These are phyloP conservation scores for Infundibulicybe gibba DNA, from an alignment of 768 basidiomycete genomes.

Conservation along the genomic window DNA sequence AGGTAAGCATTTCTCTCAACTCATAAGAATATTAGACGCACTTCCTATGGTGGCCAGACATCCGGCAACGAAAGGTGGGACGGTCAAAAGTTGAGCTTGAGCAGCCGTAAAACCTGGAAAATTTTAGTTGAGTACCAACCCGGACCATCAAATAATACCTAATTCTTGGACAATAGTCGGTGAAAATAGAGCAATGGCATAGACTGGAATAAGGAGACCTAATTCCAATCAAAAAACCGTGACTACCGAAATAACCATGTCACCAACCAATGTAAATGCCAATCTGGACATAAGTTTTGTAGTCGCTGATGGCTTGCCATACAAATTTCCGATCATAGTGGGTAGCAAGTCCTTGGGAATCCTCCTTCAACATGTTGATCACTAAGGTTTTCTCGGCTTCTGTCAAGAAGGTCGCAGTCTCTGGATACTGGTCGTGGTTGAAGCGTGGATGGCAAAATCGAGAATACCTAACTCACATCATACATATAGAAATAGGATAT, in stretches of 20 bases:
- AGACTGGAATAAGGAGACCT: conserved; percentile 41
- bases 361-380: conserved; percentile 37
- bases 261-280: conserved; percentile 38
- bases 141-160: conserved; percentile 13
- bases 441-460: not conserved
- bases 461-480: conserved; percentile 33
- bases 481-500: conserved; percentile 50
- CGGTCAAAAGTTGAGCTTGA: conserved; percentile 45
- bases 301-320: conserved; percentile 44
- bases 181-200: conserved; percentile 41
- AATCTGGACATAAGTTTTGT: conserved; percentile 36
- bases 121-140: not conserved
- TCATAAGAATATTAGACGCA: not conserved
- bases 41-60: conserved; percentile 37
- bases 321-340: conserved; percentile 42
- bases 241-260: no score
- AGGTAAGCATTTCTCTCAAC: not conserved
- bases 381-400: conserved; percentile 36
- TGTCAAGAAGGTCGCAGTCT: conserved; percentile 54
- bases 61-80: conserved; percentile 46
- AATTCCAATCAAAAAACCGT: not conserved
- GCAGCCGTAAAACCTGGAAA: conserved; percentile 39
- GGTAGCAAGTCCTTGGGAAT: conserved; percentile 39
- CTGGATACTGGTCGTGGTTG: conserved; percentile 38
- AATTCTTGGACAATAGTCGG: conserved; percentile 46